Base-by-base conservation (phyloP, 331 rosid species). In the Prunus yedoensis region DNA sequence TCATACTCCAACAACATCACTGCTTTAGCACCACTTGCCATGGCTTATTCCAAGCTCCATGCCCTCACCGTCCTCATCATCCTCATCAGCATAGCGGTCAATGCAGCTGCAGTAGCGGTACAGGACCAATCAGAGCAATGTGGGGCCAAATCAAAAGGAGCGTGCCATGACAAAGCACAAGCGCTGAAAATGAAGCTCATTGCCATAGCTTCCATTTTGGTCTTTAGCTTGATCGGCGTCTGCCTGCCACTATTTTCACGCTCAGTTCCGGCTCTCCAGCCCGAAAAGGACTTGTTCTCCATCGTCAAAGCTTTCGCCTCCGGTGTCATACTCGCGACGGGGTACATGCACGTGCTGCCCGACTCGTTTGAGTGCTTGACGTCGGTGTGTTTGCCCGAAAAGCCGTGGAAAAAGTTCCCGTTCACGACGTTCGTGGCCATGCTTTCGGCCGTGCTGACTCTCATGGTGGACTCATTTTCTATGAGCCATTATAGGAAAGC, bases 321-420 rank as follows among this genome's bases (percentile, higher is more conserved):
- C 1, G 91, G 93, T 0, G 98, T 91, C 43, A 93, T 91, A 11
- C 89, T 93, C 0, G 93, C 91, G 10, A 89, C 88, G 0, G 97
- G 97, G 1, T 93, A 82, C 80, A 88, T 88, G 96, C 98, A 93
- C 43, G 98, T 93, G 2, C n/a, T 93, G 79, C 96, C 97, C 0
- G 96, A 93, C 57, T 87, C 98, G 0, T 89, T 83, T 1, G 76
- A 73, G 0, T 80, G 79, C 68, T 77, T 91, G 73, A 83, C 21
- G 2, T 91, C 96, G 0, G 63, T 20, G 8, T 93, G 97, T 35
- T 67, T 90, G 84, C 93, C 96, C 0, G 56, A 79, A 13, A 53
- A 16, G 2, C 96, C 93, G 0, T 92, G 97, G 93, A 81, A 66
- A 2, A 84, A 79, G 43, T 92, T 88, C 25, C 93, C 96, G 0